Evolutionary conservation across 139 green algal genomes (phyloP).

Genomic region (Picochlorum sp.): DNA sequence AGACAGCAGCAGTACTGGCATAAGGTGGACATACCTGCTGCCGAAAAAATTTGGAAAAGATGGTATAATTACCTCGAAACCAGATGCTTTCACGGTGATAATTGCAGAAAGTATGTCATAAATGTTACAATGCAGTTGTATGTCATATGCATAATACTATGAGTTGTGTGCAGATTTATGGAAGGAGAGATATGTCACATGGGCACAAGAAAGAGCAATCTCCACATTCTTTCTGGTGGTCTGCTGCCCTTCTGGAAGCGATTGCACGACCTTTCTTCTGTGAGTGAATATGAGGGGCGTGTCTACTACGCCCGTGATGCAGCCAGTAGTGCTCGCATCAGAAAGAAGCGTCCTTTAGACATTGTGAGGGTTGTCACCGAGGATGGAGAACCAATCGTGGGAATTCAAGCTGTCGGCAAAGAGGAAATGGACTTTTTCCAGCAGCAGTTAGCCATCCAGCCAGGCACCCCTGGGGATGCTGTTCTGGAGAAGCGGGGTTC

Average conservation of each 20-base stretch:
- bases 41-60: slow-evolving; percentile 20
- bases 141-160: neutral
- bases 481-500: neutral
- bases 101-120: slow-evolving; percentile 4
- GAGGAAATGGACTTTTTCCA: slow-evolving; percentile 21
- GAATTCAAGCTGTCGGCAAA: slow-evolving; percentile 9
- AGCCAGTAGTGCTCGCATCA: too few species aligned
- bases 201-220: slow-evolving; percentile 6
- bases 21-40: neutral
- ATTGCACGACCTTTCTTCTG: slow-evolving; percentile 1
- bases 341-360: neutral
- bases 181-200: neutral
- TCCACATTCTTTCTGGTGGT: slow-evolving; percentile 22
- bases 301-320: neutral
- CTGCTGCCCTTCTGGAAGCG: slow-evolving; percentile 19
- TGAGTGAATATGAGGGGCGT: neutral
- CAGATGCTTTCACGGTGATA: slow-evolving; percentile 19
- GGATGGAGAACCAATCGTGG: slow-evolving; percentile 21
- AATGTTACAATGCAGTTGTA: neutral
- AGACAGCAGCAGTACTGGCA: too few species aligned
- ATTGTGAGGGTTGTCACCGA: neutral
- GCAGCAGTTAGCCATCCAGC: neutral
- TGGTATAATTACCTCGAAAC: slow-evolving; percentile 17
- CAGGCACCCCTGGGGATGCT: neutral
- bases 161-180: neutral